Base-by-base conservation (phyloP, 2,329 filamentous ascomycete genomes). In the Cladosporium colombiae region DNA sequence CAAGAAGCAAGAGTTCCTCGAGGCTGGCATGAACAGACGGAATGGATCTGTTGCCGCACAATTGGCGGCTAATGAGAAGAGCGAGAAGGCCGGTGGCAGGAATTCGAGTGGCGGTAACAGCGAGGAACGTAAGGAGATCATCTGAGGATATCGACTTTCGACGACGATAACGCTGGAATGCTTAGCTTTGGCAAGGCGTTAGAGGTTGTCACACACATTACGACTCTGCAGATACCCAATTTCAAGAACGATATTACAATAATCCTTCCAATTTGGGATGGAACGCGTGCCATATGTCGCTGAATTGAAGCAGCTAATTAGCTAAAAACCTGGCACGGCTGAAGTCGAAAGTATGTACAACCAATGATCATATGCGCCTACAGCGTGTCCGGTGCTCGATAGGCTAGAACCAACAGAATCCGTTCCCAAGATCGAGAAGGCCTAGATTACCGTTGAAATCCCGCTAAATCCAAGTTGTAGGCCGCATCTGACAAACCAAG, bases 1-100 rank as follows among this genome's bases (percentile, higher is more conserved):
- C 70, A 73, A 86, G 40, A 79, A 88, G 50, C 83, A 85, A 69
- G 77, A 80, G 46, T 84, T 86, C 62, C 79, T 82, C 5, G 80
- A 76, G 23, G 75, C 74, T 6, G 74, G 68, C 21, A 66, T 60
- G 50, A 64, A 68, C 61, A 68, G 72, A 55, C 70, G 70, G 31
- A 66, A 68, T 44, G 70, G 69, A 29, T 73, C 71, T 25, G 67
- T 72, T 21, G 65, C 67, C 3, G 63, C 59, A n/a, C 63, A 59
- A 21, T 11, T 50, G 18, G 63, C 40, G 14, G 55, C 13, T 1
- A 50, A 40, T 14, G 63, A 60, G 31, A 65, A 65, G 63, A 37
- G 33, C 13, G 61, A 63, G 50, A 63, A 63, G 61, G 49, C 60
- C 21, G 46, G n/a, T 3, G 50, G 37, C 33, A 63, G 61, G 18